A percentile compares a stretch with the other conserved stretches of the same genome.
Conservation (phyloP, 768 basidiomycete genomes). For the Boletus tomentosulus region DNA sequence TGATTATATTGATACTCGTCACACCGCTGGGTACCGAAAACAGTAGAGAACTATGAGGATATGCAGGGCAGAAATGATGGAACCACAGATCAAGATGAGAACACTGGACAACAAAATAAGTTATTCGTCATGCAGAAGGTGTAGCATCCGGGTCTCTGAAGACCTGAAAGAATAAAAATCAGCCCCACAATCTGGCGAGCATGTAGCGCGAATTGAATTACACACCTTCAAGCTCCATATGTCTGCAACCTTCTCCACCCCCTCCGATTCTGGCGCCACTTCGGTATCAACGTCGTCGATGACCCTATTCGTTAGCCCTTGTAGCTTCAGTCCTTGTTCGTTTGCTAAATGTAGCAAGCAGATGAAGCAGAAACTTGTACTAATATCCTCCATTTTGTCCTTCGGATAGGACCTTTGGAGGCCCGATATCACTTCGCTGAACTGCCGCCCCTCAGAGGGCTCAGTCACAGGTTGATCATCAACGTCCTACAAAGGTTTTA, state of each 20-base stretch:
- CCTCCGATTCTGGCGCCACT: constrained; percentile 31
- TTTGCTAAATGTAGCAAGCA: constrained; percentile 95
- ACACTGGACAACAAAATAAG: constrained; percentile 17
- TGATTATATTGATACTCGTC: not conserved
- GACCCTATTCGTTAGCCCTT: constrained; percentile 40
- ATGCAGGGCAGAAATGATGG: constrained; percentile 8
- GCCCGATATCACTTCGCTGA: constrained; percentile 77
- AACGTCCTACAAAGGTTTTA: constrained; percentile 42
- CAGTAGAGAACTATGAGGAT: constrained; percentile 4
- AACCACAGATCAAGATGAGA: constrained; percentile 8
- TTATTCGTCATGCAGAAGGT: constrained; percentile 21
- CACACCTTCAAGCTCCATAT: constrained; percentile 75
- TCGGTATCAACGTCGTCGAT: constrained; percentile 34
- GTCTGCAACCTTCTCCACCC: constrained; percentile 53
- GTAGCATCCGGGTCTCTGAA: constrained; percentile 42
- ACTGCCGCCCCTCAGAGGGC: constrained; percentile 62
- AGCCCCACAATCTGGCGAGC: not conserved
- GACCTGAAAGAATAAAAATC: constrained; percentile 29
- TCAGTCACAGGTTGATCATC: constrained; percentile 53
- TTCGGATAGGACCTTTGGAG: constrained; percentile 79
- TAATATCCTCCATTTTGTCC: constrained; percentile 97
- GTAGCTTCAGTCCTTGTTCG: constrained; percentile 89
- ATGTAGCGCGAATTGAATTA: not conserved
- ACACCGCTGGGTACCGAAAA: not conserved
- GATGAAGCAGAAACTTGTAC: constrained; percentile 99